Base-by-base conservation (phyloP, 2,329 filamentous ascomycete species). In the Diplodia intermedia region DNA sequence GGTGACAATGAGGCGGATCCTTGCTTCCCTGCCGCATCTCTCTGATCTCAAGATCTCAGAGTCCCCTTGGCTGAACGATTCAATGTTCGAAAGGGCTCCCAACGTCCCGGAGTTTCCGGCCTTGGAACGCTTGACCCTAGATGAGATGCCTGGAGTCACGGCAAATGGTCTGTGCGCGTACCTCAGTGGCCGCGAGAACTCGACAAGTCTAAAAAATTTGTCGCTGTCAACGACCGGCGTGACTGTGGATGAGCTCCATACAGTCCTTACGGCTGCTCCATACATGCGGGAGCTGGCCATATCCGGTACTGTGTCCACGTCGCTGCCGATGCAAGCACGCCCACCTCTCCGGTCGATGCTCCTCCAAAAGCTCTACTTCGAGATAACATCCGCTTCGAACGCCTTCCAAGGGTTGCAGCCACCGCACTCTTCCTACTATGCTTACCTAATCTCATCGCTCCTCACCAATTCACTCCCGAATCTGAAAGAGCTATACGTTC, bases 371-470 rank as follows among this genome's bases (percentile, higher is more conserved):
- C 82, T 98, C 15, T 90, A 94, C 73, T 97, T 90, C 76, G 94
- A 97, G 79, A 91, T 98, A 76, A 90, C 88, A 12, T 85, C 88
- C 3, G 82, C 83, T 11, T 80, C 86, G 4, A 81, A 86, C 0
- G 86, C 88, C 26, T 84, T 89, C 12, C 90, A 88, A 69, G 79
- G 82, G 12, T 77, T 86, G 62, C 82, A 84, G 61, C 79, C 82
- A 0, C 82, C 85, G 1, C 80, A 83, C 7, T 80, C 82, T 29
- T 86, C 85, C 20, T 96, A 97, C 81, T 97, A 97, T 79, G 87
- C 88, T 69, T 97, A 97, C 79, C 87, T 98, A 23, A 89, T 92
- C 31, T 87, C 87, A n/a, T 97, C 92, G 0, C 86, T 98, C 38
- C 87, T 95, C 69, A 86, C 88, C 18, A 90, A 90, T 70, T 86